A percentile compares a stretch with the other conserved stretches of the same genome.
Evolutionary conservation across 352 stramenopile species (phyloP).

Genomic region (Pythium dissimile): DNA sequence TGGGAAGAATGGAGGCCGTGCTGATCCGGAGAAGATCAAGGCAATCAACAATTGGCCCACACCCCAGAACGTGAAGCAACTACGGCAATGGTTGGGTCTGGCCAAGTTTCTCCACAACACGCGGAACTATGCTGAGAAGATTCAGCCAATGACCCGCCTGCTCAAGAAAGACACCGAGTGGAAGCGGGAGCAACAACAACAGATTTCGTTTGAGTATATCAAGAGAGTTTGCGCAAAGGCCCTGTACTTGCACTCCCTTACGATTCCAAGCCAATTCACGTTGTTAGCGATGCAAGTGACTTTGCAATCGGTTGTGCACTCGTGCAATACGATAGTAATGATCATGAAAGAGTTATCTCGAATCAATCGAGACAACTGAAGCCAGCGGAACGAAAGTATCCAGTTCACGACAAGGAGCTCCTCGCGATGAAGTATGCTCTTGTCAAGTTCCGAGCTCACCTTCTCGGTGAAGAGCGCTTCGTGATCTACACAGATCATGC

Average conservation of each 20-base stretch:
- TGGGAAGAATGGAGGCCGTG: conserved; percentile 7
- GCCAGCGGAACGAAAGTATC: background rate
- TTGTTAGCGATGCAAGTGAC: background rate
- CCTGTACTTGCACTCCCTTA: conserved; percentile 8
- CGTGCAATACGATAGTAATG: background rate
- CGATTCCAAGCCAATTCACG: conserved; percentile 11
- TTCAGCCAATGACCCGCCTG: conserved; percentile 5
- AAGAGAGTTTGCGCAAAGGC: conserved; percentile 9
- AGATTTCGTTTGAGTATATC: too few relatives aligned
- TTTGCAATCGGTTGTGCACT: conserved; percentile 1
- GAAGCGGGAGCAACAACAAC: background rate
- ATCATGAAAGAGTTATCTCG: background rate
- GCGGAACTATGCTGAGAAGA: conserved; percentile 11
- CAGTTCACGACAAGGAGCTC: background rate
- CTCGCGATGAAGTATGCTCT: too few relatives aligned
- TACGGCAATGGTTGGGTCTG: conserved; percentile 11
- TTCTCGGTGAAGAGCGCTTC: too few relatives aligned
- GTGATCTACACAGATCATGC: too few relatives aligned
- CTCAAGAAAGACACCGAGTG: conserved; percentile 17
- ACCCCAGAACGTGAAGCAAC: background rate
- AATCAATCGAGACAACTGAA: background rate
- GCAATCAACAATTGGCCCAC: too few relatives aligned
- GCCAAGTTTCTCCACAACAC: conserved; percentile 10
- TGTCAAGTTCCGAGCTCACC: too few relatives aligned
- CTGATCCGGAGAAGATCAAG: conserved; percentile 16